Conservation (phyloP, 768 basidiomycete genomes). For the Cystofilobasidium bisporidii region DNA sequence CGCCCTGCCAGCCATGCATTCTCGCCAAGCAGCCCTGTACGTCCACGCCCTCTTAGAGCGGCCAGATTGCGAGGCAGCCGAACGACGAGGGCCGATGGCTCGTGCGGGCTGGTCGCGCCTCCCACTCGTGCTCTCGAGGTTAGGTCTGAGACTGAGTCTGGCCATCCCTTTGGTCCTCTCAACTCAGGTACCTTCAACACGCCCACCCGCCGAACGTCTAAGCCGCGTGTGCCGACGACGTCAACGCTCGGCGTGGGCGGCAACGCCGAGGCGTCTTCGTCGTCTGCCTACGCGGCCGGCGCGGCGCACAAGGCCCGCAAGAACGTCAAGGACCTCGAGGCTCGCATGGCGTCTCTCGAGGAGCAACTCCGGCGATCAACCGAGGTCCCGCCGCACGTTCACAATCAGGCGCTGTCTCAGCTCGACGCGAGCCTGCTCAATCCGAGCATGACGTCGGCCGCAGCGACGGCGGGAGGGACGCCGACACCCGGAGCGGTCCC, state of each 20-base stretch:
- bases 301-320: conserved; percentile 13
- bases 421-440: conserved; percentile 38
- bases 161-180: not conserved
- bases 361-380: conserved; percentile 35
- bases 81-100: too few relatives aligned
- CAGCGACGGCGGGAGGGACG: not conserved
- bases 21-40: conserved; percentile 21
- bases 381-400: conserved; percentile 40
- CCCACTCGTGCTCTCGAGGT: too few relatives aligned
- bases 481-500: not conserved
- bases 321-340: conserved; percentile 34
- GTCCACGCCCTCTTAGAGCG: too few relatives aligned
- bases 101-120: too few relatives aligned
- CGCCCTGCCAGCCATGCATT: conserved; percentile 25
- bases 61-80: too few relatives aligned
- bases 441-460: conserved; percentile 6
- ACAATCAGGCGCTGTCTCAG: conserved; percentile 39
- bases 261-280: not conserved
- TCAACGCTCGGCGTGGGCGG: not conserved
- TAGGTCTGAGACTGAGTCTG: not conserved
- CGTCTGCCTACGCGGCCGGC: not conserved
- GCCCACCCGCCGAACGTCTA: conserved; percentile 34
- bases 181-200: conserved; percentile 41
- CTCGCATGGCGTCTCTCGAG: conserved; percentile 39
- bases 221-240: conserved; percentile 8